Evolutionary conservation across 2,329 filamentous ascomycete species (phyloP), one percentile per base, ranked within the genome.

Genomic region (Fusarium solani-melongenae): DNA sequence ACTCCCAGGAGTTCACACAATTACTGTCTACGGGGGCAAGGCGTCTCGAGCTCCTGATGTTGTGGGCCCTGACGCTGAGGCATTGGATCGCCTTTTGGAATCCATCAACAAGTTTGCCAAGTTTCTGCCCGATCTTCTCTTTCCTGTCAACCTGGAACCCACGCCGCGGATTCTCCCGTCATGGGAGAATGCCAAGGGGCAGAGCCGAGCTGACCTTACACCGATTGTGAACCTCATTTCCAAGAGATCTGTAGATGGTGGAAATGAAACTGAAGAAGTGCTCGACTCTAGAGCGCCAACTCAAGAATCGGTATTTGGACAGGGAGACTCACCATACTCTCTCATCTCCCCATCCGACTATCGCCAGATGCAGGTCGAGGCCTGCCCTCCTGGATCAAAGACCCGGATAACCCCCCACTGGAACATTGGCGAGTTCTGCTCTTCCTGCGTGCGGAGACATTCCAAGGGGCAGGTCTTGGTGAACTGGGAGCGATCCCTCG

Each of bases 91-190:
- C n/a, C 77, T 89, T 0, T 84, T 90, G 8, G 87, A 88, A 5
- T 93, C 96, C 89, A 90, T 97, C 79, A 85, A 89, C 60, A 84
- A 87, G 2, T 97, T 97, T 76, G 88, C 91, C 2, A 83, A 91
- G 72, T 90, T 92, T 77, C 85, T 98, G 15, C 94, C 94, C 1
- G 90, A 95, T 71, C 95, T 98, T 93, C 90, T 94, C 71, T 83
- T 98, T 22, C 93, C 93, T 0, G 93, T 98, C 83, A 98, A 97
- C 79, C 86, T 93, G 22, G 89, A 93, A 20, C 66, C 73, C 11
- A 71, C 76, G 9, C 82, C 83, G 17, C 79, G 82, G 6, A 74
- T 84, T n/a, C 72, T 84, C 6, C 82, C 82, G 2, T 90, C 93
- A 0, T 91, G 92, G 83, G 90, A 93, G 65, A 89, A 93, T 66